Percentiles rank a stretch among this genome's conserved stretches.
phyloP scores from a whole-genome alignment of 306 rosid genomes.

The Quercus robur region DNA sequence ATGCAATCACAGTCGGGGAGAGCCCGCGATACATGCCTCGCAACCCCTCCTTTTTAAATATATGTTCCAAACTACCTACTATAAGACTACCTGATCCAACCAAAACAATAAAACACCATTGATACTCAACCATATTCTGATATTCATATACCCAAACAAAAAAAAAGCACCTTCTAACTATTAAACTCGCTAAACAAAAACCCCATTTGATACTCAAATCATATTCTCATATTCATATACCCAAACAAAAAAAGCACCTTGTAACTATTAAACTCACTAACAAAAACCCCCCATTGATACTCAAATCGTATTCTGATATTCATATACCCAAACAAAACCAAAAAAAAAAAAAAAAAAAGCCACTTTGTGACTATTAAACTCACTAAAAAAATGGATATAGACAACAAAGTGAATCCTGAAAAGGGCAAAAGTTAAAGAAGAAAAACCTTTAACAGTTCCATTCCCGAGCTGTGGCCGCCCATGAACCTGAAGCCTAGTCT shows the following conservation, averaged over 20 bases:
- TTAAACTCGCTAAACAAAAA: neutral
- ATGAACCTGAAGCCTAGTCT: slow-evolving; percentile 85
- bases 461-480: slow-evolving; percentile 50
- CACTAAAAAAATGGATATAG: neutral
- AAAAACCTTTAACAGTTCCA: slow-evolving; percentile 43
- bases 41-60: slow-evolving; percentile 73
- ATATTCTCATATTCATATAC: too few relatives aligned
- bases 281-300: neutral
- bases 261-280: too few relatives aligned
- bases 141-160: too few relatives aligned
- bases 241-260: too few relatives aligned
- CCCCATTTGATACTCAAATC: neutral
- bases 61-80: slow-evolving; percentile 71
- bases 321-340: neutral
- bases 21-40: slow-evolving; percentile 95
- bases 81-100: slow-evolving; percentile 62
- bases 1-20: slow-evolving; percentile 76
- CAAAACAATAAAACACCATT: neutral
- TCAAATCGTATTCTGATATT: neutral
- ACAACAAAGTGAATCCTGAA: neutral
- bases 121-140: neutral
- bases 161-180: too few relatives aligned
- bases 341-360: neutral
- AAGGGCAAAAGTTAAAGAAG: neutral
- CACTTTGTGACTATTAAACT: neutral